Conservation (phyloP, 306 rosid species). For the Quercus berberidifolia region DNA sequence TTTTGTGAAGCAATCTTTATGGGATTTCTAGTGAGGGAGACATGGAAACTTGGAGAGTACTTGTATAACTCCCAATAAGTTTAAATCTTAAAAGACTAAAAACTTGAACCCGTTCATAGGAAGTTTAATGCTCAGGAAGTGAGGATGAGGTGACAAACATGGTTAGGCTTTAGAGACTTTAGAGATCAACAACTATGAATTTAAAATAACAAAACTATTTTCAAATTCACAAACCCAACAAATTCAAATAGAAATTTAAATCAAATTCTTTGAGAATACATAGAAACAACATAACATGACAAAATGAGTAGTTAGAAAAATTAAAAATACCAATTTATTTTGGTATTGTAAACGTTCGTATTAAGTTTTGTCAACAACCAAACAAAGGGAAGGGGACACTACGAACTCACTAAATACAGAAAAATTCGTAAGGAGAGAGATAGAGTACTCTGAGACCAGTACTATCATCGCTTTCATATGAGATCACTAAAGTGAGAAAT, state of each 20-base stretch:
- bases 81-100: constrained; percentile 59
- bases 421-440: too few species aligned
- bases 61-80: constrained; percentile 44
- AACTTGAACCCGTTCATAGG: constrained; percentile 43
- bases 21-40: constrained; percentile 57
- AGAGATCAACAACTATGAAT: constrained; percentile 54
- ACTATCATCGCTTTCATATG: too few species aligned
- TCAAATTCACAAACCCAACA: neutral
- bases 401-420: too few species aligned
- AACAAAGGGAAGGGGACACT: too few species aligned
- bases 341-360: too few species aligned
- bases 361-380: too few species aligned
- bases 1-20: constrained; percentile 49
- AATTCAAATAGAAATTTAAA: neutral
- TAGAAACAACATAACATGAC: neutral
- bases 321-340: too few species aligned
- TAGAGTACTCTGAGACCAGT: too few species aligned
- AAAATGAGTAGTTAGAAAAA: too few species aligned
- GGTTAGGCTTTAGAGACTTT: constrained; percentile 27
- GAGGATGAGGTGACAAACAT: constrained; percentile 33
- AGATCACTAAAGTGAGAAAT: too few species aligned
- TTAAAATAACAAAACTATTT: neutral
- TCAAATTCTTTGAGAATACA: neutral
- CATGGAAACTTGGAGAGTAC: constrained; percentile 36
- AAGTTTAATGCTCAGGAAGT: constrained; percentile 17